A percentile compares a stretch with the other conserved stretches of the same genome.
Conservation (phyloP, 2,329 filamentous ascomycete species). For the Cryphonectria radicalis region DNA sequence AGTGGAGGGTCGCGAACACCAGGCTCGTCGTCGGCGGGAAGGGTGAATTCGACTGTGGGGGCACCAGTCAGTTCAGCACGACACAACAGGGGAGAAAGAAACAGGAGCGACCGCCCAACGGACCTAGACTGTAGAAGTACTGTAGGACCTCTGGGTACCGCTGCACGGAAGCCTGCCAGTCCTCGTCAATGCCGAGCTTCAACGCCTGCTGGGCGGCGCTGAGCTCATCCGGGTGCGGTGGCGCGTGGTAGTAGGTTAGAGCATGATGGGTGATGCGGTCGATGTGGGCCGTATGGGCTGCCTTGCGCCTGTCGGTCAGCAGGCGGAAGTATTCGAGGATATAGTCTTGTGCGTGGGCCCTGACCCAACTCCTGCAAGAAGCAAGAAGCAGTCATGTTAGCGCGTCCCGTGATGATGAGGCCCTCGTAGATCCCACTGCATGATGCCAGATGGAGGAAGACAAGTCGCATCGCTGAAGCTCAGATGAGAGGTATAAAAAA, state of each 20-base stretch:
- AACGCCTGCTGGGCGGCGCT: slow-evolving; percentile 66
- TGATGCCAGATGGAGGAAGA: neutral
- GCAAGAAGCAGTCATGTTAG: slow-evolving; percentile 13
- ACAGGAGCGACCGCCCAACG: neutral
- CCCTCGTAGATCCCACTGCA: neutral
- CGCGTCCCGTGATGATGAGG: neutral
- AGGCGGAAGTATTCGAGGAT: slow-evolving; percentile 68
- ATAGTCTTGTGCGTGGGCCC: slow-evolving; percentile 68
- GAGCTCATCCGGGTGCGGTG: slow-evolving; percentile 66
- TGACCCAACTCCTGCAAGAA: slow-evolving; percentile 62
- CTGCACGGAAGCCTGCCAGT: slow-evolving; percentile 76
- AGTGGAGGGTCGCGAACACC: slow-evolving; percentile 64
- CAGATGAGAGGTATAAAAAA: neutral
- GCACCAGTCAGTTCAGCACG: neutral
- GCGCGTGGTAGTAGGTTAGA: slow-evolving; percentile 60
- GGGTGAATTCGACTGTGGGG: slow-evolving; percentile 58
- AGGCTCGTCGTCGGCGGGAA: slow-evolving; percentile 66
- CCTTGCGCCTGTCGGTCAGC: slow-evolving; percentile 64
- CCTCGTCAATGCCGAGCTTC: slow-evolving; percentile 76
- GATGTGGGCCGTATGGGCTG: slow-evolving; percentile 58
- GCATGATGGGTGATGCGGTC: slow-evolving; percentile 60
- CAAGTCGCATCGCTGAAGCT: neutral
- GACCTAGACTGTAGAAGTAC: slow-evolving; percentile 70
- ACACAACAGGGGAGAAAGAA: neutral
- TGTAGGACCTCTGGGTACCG: slow-evolving; percentile 81